phyloP scores from a whole-genome alignment of 2,329 filamentous ascomycete species.

The Tolypocladium amazonense region DNA sequence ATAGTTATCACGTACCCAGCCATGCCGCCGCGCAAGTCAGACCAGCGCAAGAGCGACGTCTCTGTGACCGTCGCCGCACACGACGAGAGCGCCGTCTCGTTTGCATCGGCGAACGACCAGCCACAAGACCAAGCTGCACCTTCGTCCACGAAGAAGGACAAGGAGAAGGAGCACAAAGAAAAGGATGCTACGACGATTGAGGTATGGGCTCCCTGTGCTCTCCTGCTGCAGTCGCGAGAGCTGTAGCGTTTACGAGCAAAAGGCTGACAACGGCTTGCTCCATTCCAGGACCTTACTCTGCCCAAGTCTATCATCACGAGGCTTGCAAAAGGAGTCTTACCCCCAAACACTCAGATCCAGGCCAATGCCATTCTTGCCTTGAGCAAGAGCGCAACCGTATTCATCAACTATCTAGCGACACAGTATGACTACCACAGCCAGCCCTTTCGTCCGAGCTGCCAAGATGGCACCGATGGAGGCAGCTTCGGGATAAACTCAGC shows the following conservation, averaged over 20 bases:
- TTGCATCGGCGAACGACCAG: slow-evolving; percentile 3
- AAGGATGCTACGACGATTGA: slow-evolving; percentile 40
- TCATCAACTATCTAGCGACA: slow-evolving; percentile 69
- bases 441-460: not conserved
- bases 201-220: slow-evolving; percentile 21
- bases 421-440: slow-evolving; percentile 43
- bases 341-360: slow-evolving; percentile 73
- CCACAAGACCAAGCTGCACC: slow-evolving; percentile 13
- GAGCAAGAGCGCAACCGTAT: slow-evolving; percentile 73
- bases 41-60: slow-evolving; percentile 34
- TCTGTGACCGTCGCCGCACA: slow-evolving; percentile 30
- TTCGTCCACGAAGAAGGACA: slow-evolving; percentile 19
- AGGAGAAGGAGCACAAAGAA: slow-evolving; percentile 13
- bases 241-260: not conserved
- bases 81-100: slow-evolving; percentile 5
- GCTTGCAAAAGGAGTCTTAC: slow-evolving; percentile 69
- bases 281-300: slow-evolving; percentile 57
- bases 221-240: not conserved
- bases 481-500: not conserved
- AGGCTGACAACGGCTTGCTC: not conserved
- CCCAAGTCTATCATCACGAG: slow-evolving; percentile 75
- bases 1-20: slow-evolving; percentile 1
- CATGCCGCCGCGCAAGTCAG: slow-evolving; percentile 49
- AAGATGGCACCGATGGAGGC: not conserved
- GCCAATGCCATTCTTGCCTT: slow-evolving; percentile 71